Evolutionary conservation across 768 basidiomycete species (phyloP), one percentile per base, ranked within the genome.

Genomic region (Russula olivacea): DNA sequence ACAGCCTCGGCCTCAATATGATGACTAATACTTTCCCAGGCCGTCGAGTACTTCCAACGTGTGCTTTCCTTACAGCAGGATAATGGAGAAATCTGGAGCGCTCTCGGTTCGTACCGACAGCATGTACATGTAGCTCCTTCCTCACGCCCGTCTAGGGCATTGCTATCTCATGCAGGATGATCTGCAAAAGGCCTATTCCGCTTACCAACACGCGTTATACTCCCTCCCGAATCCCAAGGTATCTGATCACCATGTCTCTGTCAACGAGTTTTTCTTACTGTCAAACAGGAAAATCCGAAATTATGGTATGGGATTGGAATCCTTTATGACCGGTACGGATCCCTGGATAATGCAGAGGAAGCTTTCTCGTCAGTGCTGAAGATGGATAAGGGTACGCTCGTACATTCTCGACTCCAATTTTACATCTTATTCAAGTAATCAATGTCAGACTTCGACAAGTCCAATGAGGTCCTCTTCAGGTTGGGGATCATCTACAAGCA

Each of bases 251-350:
- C 55, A 34, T 36, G 66, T 59, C 54, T 63, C 53, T 55, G 21
- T 56, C 12, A 21, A 58, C 50, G 51, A n/a, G 56, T 56, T 34
- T 55, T 59, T 19, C 54, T 49, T 56, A 58, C 62, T 55, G 50
- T 57, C 55, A 34, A 63, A 34, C 69, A 86, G 81, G 87, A 98
- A 83, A 97, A 99, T 74, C 95, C 96, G 4, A 98, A 98, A 72
- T 80, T 99, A 10, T 99, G 97, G 97, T 99, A 98, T 72, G 97
- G 97, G 40, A 98, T 99, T 72, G 97, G 97, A 38, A 98, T 98
- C 61, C 85, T 98, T 38, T 98, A 99, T 71, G 97, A 99, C 79
- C 88, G 97, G 34, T 99, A 98, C 70, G 97, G 97, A 17, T 95
- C 93, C 57, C 81, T 99, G 72, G 96, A 99, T 76, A 97, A 98